Evolutionary conservation across 176 grass and related monocot species (phyloP).

Genomic region (Bonia amplexicaulis): DNA sequence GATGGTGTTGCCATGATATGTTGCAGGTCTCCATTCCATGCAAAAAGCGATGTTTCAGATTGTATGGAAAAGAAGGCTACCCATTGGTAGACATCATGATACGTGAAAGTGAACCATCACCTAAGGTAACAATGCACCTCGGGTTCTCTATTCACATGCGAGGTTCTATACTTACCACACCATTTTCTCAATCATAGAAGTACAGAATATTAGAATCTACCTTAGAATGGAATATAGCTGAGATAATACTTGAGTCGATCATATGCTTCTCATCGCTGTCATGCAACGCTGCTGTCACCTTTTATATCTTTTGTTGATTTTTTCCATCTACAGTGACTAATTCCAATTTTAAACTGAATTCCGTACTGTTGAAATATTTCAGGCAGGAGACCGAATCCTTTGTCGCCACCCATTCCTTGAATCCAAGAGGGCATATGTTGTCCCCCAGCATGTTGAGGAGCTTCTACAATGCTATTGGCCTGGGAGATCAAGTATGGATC

Average conservation of each 20-base stretch:
- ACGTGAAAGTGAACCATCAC: slow-evolving; percentile 78
- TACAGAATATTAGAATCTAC: slow-evolving; percentile 1
- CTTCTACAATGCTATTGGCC: slow-evolving; percentile 88
- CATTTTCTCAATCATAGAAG: slow-evolving; percentile 14
- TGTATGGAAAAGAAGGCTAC: slow-evolving; percentile 91
- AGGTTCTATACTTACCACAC: neutral
- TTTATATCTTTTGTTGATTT: slow-evolving; percentile 2
- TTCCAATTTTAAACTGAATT: slow-evolving; percentile 22
- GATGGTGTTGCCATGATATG: slow-evolving; percentile 1
- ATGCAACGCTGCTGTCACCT: neutral
- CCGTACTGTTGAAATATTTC: slow-evolving; percentile 24
- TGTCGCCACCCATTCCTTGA: slow-evolving; percentile 93
- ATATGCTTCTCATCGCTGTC: neutral
- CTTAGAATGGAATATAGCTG: neutral
- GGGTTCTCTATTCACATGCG: slow-evolving; percentile 14
- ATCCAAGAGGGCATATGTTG: slow-evolving; percentile 96
- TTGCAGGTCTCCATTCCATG: slow-evolving; percentile 94
- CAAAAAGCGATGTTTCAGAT: slow-evolving; percentile 88
- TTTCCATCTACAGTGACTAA: neutral
- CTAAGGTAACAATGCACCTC: slow-evolving; percentile 47
- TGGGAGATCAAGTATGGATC: slow-evolving; percentile 62
- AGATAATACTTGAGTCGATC: neutral
- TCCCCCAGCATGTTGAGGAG: slow-evolving; percentile 85
- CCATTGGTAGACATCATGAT: slow-evolving; percentile 93
- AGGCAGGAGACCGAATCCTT: slow-evolving; percentile 87